These are phyloP conservation scores for Lachancea meyersii DNA, from an alignment of 805 yeast genomes.

Conservation along the genomic window DNA sequence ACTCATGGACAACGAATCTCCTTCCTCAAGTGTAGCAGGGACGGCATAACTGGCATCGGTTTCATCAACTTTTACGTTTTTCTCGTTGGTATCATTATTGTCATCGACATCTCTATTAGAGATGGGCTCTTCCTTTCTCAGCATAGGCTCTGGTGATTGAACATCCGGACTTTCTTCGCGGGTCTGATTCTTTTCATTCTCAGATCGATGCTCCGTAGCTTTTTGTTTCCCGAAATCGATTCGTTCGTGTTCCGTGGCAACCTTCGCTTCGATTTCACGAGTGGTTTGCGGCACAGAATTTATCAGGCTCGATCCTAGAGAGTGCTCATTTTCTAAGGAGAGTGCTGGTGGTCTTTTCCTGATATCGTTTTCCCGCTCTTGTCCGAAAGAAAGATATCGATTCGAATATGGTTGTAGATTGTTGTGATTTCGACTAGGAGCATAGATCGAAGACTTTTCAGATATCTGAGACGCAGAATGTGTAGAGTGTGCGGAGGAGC, in stretches of 20 bases:
- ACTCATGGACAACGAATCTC: too few relatives aligned
- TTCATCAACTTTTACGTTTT: too few relatives aligned
- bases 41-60: too few relatives aligned
- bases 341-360: not conserved
- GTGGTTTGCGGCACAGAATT: constrained; percentile 27
- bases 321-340: constrained; percentile 13
- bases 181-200: not conserved
- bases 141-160: not conserved
- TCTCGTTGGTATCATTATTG: not conserved
- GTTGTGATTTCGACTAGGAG: not conserved
- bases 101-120: not conserved
- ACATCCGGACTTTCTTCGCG: not conserved
- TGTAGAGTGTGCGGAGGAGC: not conserved
- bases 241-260: constrained; percentile 14
- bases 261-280: constrained; percentile 18
- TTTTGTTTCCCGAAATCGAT: constrained; percentile 4
- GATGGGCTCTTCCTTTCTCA: not conserved
- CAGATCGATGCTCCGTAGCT: not conserved
- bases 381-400: constrained; percentile 1
- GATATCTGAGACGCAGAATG: not conserved
- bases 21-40: too few relatives aligned
- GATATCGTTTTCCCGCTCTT: not conserved
- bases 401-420: constrained; percentile 4
- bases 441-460: not conserved
- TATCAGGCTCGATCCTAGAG: constrained; percentile 27